These are phyloP conservation scores for Salpingoeca rosetta DNA, from an alignment of 78 protist genomes.

Conservation along the genomic window DNA sequence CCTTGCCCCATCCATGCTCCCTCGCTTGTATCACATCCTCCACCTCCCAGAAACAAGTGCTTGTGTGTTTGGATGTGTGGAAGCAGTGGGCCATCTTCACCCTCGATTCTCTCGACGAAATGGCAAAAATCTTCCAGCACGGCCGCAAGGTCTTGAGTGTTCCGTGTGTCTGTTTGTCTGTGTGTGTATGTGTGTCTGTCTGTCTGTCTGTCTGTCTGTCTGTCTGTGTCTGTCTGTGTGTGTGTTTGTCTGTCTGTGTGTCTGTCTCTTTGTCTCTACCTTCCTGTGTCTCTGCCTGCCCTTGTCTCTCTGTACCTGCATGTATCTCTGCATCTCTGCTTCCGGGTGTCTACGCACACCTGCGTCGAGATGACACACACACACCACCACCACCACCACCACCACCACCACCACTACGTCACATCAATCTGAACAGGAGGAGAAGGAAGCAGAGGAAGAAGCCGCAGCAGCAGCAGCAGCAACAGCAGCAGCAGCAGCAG, in stretches of 20 bases:
- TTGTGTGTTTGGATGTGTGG: background rate
- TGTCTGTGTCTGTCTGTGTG: too few species aligned
- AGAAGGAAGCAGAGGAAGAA: too few species aligned
- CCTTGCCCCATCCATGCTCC: too few species aligned
- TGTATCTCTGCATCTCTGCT: background rate
- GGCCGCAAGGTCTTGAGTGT: background rate
- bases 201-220: background rate
- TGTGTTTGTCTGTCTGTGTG: too few species aligned
- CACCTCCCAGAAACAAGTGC: background rate
- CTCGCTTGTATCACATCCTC: too few species aligned
- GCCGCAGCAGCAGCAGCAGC: background rate
- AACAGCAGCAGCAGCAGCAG: conserved; percentile 1
- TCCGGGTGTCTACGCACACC: background rate
- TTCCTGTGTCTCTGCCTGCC: background rate
- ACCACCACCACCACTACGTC: background rate
- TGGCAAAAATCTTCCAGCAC: background rate
- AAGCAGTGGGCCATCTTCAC: background rate
- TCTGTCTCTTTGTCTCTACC: too few species aligned
- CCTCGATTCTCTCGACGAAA: background rate
- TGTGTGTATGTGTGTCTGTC: too few species aligned
- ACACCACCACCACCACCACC: background rate
- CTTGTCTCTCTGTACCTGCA: too few species aligned
- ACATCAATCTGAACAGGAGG: background rate
- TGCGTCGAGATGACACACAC: background rate
- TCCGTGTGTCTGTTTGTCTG: too few species aligned